Evolutionary conservation across 441 rosid genomes (phyloP).

Genomic region (Gossypium trilobum): DNA sequence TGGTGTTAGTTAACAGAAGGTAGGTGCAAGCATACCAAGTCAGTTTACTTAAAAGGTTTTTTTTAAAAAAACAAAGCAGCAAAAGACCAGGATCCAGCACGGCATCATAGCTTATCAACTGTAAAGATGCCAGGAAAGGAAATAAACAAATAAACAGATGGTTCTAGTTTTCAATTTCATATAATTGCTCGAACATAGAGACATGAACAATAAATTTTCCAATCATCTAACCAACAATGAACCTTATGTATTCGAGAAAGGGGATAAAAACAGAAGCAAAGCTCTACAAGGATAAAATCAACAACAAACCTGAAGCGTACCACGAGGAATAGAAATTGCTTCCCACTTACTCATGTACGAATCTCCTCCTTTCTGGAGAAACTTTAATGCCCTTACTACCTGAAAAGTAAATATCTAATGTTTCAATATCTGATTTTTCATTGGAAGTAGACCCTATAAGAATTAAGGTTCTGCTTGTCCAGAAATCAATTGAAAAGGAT

Average conservation of each 20-base stretch:
- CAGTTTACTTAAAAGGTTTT: background rate
- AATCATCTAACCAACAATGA: background rate
- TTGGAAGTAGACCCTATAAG: background rate
- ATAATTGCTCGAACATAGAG: background rate
- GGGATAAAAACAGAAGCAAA: slow-evolving; percentile 5
- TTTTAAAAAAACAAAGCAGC: background rate
- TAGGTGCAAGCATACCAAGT: background rate
- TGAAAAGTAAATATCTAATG: slow-evolving; percentile 22
- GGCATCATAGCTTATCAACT: slow-evolving; percentile 6
- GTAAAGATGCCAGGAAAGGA: background rate
- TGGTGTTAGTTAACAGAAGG: background rate
- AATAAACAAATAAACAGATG: background rate
- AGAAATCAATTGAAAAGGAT: background rate
- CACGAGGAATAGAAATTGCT: slow-evolving; percentile 75
- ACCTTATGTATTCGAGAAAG: background rate
- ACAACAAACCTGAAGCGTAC: slow-evolving; percentile 93
- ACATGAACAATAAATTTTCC: background rate
- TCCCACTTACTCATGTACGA: slow-evolving; percentile 47
- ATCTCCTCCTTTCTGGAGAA: slow-evolving; percentile 55
- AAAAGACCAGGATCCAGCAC: background rate
- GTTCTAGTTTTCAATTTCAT: slow-evolving; percentile 2
- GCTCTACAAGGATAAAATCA: slow-evolving; percentile 13
- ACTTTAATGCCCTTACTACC: slow-evolving; percentile 84
- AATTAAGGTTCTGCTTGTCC: slow-evolving; percentile 5
- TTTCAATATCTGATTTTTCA: slow-evolving; percentile 14